These are phyloP conservation scores for Lichtheimia hyalospora DNA, from an alignment of 371 early-diverging fungal species.

Conservation along the genomic window DNA sequence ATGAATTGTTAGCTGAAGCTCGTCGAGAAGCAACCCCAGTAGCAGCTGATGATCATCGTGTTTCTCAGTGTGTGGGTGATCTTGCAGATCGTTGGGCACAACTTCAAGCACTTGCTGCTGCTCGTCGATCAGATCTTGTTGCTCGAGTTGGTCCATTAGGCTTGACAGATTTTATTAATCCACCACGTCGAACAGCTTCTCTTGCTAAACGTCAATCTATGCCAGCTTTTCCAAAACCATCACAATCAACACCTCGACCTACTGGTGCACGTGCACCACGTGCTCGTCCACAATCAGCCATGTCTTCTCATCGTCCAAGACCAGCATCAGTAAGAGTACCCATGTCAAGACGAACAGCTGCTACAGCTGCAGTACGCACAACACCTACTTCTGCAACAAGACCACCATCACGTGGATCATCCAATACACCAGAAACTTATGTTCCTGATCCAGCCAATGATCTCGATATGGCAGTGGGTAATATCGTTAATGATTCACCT, in stretches of 20 bases:
- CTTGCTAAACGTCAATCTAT: constrained; percentile 22
- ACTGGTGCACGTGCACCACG: constrained; percentile 6
- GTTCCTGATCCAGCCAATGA: constrained; percentile 69
- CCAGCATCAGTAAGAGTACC: neutral
- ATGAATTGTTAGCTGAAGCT: constrained; percentile 49
- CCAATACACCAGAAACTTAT: constrained; percentile 35
- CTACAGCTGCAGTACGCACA: neutral
- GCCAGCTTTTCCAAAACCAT: constrained; percentile 28
- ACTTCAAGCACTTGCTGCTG: constrained; percentile 42
- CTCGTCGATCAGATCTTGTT: constrained; percentile 49
- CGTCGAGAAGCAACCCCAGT: constrained; percentile 34
- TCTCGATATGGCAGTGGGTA: constrained; percentile 71
- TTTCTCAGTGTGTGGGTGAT: constrained; percentile 42
- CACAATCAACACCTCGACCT: constrained; percentile 33
- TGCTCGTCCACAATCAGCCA: constrained; percentile 12
- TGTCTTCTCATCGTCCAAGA: constrained; percentile 7
- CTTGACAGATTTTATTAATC: constrained; percentile 12
- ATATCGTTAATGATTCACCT: constrained; percentile 64
- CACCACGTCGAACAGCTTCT: constrained; percentile 9
- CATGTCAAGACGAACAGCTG: neutral
- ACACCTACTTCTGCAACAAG: neutral
- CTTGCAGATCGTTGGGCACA: constrained; percentile 50
- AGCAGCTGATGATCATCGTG: constrained; percentile 48
- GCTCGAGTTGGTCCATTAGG: constrained; percentile 31
- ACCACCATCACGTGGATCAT: neutral